A percentile compares a stretch with the other conserved stretches of the same genome.
These are phyloP conservation scores for Sporothrix curviconia DNA, from an alignment of 2,329 filamentous ascomycete species.

Conservation along the genomic window DNA sequence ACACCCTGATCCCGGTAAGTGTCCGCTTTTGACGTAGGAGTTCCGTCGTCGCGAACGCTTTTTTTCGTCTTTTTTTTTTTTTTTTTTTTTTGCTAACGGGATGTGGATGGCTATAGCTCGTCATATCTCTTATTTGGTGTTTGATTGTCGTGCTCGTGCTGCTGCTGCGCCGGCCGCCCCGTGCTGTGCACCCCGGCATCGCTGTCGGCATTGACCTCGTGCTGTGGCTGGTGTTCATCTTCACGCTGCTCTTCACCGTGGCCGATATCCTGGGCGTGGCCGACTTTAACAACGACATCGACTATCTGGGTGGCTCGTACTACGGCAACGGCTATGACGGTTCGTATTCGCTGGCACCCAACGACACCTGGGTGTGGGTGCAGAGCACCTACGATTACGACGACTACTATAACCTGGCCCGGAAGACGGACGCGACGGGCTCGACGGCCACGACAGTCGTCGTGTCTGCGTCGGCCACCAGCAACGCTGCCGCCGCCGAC, in stretches of 20 bases:
- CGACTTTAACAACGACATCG: not conserved
- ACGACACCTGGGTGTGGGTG: slow-evolving; percentile 18
- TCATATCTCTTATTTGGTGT: slow-evolving; percentile 10
- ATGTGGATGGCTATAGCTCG: too few species aligned
- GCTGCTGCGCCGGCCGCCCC: slow-evolving; percentile 6
- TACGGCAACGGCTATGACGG: not conserved
- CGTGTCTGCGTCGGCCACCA: not conserved
- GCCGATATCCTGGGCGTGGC: not conserved
- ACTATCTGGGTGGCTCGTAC: not conserved
- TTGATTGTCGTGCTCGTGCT: slow-evolving; percentile 4
- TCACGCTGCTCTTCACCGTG: not conserved
- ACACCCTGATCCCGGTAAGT: not conserved
- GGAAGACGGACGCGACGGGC: not conserved
- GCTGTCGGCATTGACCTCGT: slow-evolving; percentile 17
- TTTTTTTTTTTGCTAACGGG: too few species aligned
- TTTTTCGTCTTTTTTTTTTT: too few species aligned
- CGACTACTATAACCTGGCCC: not conserved
- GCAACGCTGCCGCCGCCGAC: not conserved
- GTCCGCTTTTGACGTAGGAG: too few species aligned
- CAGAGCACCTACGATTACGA: not conserved
- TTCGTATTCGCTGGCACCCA: slow-evolving; percentile 5
- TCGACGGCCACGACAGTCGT: not conserved
- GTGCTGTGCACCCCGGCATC: slow-evolving; percentile 16
- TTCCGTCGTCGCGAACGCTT: too few species aligned
- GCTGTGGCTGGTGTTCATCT: slow-evolving; percentile 15